Percentiles rank a stretch among this genome's conserved stretches.
Evolutionary conservation across 768 basidiomycete genomes (phyloP).

Genomic region (Collybia sp.): DNA sequence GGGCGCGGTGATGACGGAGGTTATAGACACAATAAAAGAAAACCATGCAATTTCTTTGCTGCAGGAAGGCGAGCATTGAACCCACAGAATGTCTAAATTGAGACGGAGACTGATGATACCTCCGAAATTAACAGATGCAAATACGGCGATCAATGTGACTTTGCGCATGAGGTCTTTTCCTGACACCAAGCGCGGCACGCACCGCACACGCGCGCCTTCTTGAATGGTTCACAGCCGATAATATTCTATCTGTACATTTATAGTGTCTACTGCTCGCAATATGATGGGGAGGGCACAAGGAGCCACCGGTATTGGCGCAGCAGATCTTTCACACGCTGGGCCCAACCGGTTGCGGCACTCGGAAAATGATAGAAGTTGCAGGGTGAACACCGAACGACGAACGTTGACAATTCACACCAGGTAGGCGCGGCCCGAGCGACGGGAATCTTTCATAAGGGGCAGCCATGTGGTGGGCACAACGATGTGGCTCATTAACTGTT

Average conservation of each 20-base stretch:
- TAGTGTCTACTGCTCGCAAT: conserved; percentile 8
- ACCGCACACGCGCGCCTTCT: no score
- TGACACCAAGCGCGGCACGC: conserved; percentile 5
- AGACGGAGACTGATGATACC: conserved; percentile 35
- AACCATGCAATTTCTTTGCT: conserved; percentile 87
- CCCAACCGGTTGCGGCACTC: neutral
- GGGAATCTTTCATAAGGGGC: no score
- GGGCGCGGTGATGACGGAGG: conserved; percentile 51
- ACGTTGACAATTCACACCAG: no score
- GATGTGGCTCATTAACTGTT: no score
- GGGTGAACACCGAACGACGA: no score
- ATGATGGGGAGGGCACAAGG: conserved; percentile 1
- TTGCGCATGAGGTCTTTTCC: conserved; percentile 56
- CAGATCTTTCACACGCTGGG: neutral
- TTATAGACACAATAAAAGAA: conserved; percentile 79
- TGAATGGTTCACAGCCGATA: neutral
- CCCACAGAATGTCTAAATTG: conserved; percentile 31
- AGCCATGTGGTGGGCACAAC: no score
- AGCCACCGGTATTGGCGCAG: no score
- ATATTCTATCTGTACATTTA: conserved; percentile 7
- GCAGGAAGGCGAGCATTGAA: conserved; percentile 87
- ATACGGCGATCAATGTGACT: conserved; percentile 87
- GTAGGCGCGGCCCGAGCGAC: no score
- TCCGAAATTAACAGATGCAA: conserved; percentile 72
- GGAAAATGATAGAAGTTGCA: no score